A percentile compares a stretch with the other conserved stretches of the same genome.
These are phyloP conservation scores for Albugo candida DNA, from an alignment of 352 stramenopile species.

Conservation along the genomic window DNA sequence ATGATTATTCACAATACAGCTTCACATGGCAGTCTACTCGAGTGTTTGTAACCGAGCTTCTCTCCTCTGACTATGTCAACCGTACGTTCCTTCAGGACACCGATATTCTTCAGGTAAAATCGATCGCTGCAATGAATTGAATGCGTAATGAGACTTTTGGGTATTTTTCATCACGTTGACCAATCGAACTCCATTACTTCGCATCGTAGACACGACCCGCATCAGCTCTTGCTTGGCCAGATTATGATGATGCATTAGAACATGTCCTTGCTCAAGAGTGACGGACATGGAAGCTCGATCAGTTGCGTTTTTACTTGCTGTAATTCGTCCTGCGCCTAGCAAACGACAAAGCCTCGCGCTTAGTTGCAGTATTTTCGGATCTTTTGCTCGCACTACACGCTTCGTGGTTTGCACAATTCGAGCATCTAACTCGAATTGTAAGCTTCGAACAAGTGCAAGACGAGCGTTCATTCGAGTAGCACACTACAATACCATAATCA, in stretches of 20 bases:
- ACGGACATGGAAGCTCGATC: conserved; percentile 92
- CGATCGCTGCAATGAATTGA: conserved; percentile 57
- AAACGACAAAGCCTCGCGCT: conserved; percentile 45
- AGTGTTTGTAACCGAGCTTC: too few relatives aligned
- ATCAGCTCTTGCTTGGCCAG: conserved; percentile 32
- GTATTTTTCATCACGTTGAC: conserved; percentile 64
- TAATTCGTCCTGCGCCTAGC: conserved; percentile 75
- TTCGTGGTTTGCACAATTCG: conserved; percentile 33
- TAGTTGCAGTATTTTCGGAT: conserved; percentile 61
- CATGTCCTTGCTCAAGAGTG: conserved; percentile 80
- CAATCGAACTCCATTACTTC: conserved; percentile 46
- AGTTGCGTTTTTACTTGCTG: conserved; percentile 92
- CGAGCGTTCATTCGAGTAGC: too few relatives aligned
- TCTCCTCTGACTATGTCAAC: conserved; percentile 6
- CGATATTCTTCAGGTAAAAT: conserved; percentile 55
- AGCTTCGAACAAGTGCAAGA: too few relatives aligned
- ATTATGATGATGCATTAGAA: conserved; percentile 38
- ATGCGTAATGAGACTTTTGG: conserved; percentile 52
- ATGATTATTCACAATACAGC: too few relatives aligned
- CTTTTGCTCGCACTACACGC: conserved; percentile 51
- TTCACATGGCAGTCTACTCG: too few relatives aligned
- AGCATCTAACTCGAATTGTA: conserved; percentile 13
- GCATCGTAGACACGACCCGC: conserved; percentile 52
- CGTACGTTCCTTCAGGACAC: conserved; percentile 66
- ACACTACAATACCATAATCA: too few relatives aligned